Base-by-base conservation (phyloP, 176 grass and related monocot species). In the Oryza glaberrima region DNA sequence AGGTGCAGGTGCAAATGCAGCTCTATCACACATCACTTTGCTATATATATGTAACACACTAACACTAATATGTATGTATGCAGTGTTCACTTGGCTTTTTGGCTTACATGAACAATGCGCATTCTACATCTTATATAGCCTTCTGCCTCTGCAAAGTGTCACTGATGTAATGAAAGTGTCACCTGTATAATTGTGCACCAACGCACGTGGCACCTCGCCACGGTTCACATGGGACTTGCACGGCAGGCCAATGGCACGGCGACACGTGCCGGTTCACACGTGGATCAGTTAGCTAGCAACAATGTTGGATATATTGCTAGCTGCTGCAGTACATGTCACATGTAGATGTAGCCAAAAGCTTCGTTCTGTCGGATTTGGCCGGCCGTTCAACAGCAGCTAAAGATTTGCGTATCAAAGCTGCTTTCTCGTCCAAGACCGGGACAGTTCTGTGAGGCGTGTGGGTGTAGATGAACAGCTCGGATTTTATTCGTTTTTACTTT, bases 141-240 rank as follows among this genome's bases (percentile, higher is more conserved):
- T 38, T 38, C 28, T 15, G 3, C 3, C 44, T 35, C 2, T 11
- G 26, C 6, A 36, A 7, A 12, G 45, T 36, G 43, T 15, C 16
- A 35, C 25, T 17, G 3, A 3, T 2, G 6, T 38, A 38, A 38
- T 38, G 36, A 38, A 38, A 38, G 36, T 38, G 36, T 38, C 36
- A 38, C 36, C 36, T 38, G 36, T 1, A 23, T 9, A 30, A 28
- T 9, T 72, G 49, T 61, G 11, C 49, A 25, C 41, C 30, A 38
- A 52, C 38, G 79, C 81, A 83, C 86, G 58, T 88, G 80, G 75
- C 16, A 56, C 67, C 0, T 72, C 43, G 4, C 41, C 30, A 65
- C 67, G 20, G 54, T 78, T 78, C 80, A 83, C 80, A 67, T 88
- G 86, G 15, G 16, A 28, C 56, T 23, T 66, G 74, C 44, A 78